These are phyloP conservation scores for Exserohilum turcica DNA, from an alignment of 2,329 filamentous ascomycete genomes.

Conservation along the genomic window DNA sequence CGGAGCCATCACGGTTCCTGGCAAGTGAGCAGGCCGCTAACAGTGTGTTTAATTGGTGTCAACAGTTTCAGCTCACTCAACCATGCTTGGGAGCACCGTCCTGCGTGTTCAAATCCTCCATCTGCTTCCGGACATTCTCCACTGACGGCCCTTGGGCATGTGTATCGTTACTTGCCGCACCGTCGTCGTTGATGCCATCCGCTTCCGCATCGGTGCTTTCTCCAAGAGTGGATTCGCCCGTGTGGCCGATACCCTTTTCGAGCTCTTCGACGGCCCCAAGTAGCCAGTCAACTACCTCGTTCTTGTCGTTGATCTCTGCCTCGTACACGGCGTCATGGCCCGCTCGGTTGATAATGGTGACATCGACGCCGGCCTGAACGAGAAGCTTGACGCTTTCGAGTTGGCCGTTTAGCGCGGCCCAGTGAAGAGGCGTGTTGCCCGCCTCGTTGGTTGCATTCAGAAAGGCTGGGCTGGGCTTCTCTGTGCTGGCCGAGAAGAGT, in stretches of 20 bases:
- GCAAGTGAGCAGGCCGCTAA: constrained; percentile 23
- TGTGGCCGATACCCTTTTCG: constrained; percentile 44
- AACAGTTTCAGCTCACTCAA: constrained; percentile 25
- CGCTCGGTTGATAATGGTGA: constrained; percentile 77
- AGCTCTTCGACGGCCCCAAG: constrained; percentile 53
- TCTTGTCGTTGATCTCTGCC: constrained; percentile 56
- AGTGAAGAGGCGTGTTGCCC: constrained; percentile 91
- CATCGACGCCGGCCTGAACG: constrained; percentile 75
- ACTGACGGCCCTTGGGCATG: constrained; percentile 20
- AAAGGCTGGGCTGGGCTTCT: constrained; percentile 50
- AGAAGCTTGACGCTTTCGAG: constrained; percentile 78
- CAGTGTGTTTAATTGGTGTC: constrained; percentile 30
- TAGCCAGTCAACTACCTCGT: constrained; percentile 55
- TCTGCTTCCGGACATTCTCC: constrained; percentile 39
- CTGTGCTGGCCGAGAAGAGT: constrained; percentile 46
- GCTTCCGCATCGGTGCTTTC: constrained; percentile 26
- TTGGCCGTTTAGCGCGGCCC: constrained; percentile 90
- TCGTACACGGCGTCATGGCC: constrained; percentile 69
- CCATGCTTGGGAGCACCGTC: constrained; percentile 27
- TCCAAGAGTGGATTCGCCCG: constrained; percentile 45
- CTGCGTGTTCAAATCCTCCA: constrained; percentile 39
- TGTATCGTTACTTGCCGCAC: constrained; percentile 9
- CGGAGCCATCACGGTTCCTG: constrained; percentile 18
- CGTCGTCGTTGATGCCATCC: constrained; percentile 21
- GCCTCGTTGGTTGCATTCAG: constrained; percentile 75